A percentile compares a stretch with the other conserved stretches of the same genome.
Conservation (phyloP, 371 early-diverging fungal species). For the Syncephalastrum contaminatum region DNA sequence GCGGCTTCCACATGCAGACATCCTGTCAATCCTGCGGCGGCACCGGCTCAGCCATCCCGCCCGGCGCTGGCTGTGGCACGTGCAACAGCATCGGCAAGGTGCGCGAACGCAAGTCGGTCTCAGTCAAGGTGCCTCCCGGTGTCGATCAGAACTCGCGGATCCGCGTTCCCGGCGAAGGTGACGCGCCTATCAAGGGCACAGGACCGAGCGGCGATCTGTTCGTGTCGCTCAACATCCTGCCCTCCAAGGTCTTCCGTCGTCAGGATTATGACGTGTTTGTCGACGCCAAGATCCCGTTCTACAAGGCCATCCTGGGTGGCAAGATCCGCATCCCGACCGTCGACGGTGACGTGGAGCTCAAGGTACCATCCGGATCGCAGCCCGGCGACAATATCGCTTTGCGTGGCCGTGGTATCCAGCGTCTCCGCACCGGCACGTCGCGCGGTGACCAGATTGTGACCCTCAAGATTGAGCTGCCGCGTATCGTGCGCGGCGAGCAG, state of each 20-base stretch:
- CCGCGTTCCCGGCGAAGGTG: slow-evolving; percentile 78
- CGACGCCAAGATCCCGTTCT: slow-evolving; percentile 75
- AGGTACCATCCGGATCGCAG: slow-evolving; percentile 82
- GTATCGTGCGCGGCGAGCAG: slow-evolving; percentile 30
- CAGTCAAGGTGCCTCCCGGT: slow-evolving; percentile 85
- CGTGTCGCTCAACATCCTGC: slow-evolving; percentile 62
- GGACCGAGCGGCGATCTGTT: slow-evolving; percentile 83
- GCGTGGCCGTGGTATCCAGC: slow-evolving; percentile 72
- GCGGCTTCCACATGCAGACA: slow-evolving; percentile 85
- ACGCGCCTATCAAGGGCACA: slow-evolving; percentile 74
- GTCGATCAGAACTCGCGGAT: slow-evolving; percentile 54
- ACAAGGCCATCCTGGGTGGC: slow-evolving; percentile 87
- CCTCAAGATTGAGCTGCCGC: slow-evolving; percentile 76
- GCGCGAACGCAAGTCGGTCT: slow-evolving; percentile 63
- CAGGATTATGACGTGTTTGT: slow-evolving; percentile 77
- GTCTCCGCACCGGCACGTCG: slow-evolving; percentile 41
- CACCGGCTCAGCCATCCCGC: slow-evolving; percentile 67
- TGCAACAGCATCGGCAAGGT: slow-evolving; percentile 85
- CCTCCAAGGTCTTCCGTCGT: slow-evolving; percentile 74
- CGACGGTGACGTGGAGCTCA: slow-evolving; percentile 91
- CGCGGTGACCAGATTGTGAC: slow-evolving; percentile 89
- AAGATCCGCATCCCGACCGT: slow-evolving; percentile 83
- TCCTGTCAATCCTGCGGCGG: slow-evolving; percentile 85
- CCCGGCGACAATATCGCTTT: slow-evolving; percentile 81
- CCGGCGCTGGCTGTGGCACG: slow-evolving; percentile 68